These are phyloP conservation scores for Candida multigemmis DNA, from an alignment of 805 yeast genomes.

Conservation along the genomic window DNA sequence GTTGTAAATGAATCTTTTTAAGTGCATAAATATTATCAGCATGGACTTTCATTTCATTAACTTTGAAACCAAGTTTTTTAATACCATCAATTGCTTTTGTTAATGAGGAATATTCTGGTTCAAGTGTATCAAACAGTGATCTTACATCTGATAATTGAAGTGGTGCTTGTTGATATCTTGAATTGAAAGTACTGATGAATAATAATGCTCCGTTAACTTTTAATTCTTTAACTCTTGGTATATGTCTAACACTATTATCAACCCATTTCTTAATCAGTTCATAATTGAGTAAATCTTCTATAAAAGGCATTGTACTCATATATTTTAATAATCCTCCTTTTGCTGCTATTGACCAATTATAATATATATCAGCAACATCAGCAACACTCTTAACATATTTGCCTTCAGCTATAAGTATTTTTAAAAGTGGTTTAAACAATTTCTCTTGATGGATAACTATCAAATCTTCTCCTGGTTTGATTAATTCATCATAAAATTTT, in stretches of 20 bases:
- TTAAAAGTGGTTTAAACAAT: conserved; percentile 49
- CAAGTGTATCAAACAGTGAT: conserved; percentile 29
- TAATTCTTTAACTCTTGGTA: conserved; percentile 39
- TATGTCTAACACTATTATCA: conserved; percentile 38
- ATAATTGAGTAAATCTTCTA: conserved; percentile 44
- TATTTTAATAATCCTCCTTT: conserved; percentile 45
- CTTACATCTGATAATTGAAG: conserved; percentile 53
- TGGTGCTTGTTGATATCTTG: conserved; percentile 43
- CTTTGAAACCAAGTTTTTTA: conserved; percentile 44
- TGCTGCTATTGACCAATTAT: conserved; percentile 57
- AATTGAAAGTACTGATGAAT: conserved; percentile 33
- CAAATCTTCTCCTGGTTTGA: conserved; percentile 47
- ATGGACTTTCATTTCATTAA: conserved; percentile 52
- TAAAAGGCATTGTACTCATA: conserved; percentile 52
- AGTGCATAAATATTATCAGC: conserved; percentile 53
- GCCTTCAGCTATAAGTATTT: conserved; percentile 52
- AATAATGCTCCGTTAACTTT: conserved; percentile 31
- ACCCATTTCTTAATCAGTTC: conserved; percentile 53
- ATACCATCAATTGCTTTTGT: conserved; percentile 47
- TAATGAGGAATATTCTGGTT: conserved; percentile 44
- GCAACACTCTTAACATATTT: conserved; percentile 47
- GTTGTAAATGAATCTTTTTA: conserved; percentile 40
- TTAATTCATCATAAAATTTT: conserved; percentile 46
- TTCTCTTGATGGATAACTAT: conserved; percentile 44
- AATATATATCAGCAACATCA: conserved; percentile 50